Evolutionary conservation across 192 early-diverging fungal species (phyloP).

Genomic region (Backusella australiensis): DNA sequence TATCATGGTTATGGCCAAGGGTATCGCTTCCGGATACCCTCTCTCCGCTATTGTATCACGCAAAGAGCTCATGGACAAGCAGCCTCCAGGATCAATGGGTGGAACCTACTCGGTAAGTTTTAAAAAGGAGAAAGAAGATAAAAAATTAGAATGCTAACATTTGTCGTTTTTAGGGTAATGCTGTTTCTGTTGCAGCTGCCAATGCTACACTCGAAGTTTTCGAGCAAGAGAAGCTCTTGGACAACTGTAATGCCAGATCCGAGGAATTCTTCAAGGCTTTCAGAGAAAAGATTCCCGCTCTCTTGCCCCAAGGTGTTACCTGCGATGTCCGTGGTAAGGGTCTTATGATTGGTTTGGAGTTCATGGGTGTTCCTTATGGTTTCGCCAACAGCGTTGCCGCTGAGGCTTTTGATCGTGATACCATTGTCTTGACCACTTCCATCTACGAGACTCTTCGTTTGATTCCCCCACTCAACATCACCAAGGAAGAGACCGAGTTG

Average conservation of each 20-base stretch:
- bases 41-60: slow-evolving; percentile 37
- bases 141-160: too few species aligned
- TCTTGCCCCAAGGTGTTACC: slow-evolving; percentile 14
- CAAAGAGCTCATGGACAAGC: slow-evolving; percentile 38
- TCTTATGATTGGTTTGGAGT: slow-evolving; percentile 43
- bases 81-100: slow-evolving; percentile 34
- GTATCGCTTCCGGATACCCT: slow-evolving; percentile 41
- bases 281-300: slow-evolving; percentile 13
- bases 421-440: slow-evolving; percentile 33
- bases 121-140: too few species aligned
- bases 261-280: slow-evolving; percentile 26
- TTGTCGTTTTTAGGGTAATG: slow-evolving; percentile 20
- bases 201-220: slow-evolving; percentile 37
- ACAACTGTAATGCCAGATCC: slow-evolving; percentile 35
- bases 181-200: slow-evolving; percentile 38
- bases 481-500: slow-evolving; percentile 10
- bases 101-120: slow-evolving; percentile 24
- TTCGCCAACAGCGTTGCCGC: slow-evolving; percentile 17
- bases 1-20: slow-evolving; percentile 43
- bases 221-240: slow-evolving; percentile 34
- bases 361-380: slow-evolving; percentile 24
- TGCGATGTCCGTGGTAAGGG: slow-evolving; percentile 41
- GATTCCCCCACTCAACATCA: slow-evolving; percentile 37
- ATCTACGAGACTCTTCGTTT: slow-evolving; percentile 40
- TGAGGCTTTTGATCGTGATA: slow-evolving; percentile 23